These are phyloP conservation scores for Penicillium arizonense DNA, from an alignment of 495 filamentous ascomycete species.

Conservation along the genomic window DNA sequence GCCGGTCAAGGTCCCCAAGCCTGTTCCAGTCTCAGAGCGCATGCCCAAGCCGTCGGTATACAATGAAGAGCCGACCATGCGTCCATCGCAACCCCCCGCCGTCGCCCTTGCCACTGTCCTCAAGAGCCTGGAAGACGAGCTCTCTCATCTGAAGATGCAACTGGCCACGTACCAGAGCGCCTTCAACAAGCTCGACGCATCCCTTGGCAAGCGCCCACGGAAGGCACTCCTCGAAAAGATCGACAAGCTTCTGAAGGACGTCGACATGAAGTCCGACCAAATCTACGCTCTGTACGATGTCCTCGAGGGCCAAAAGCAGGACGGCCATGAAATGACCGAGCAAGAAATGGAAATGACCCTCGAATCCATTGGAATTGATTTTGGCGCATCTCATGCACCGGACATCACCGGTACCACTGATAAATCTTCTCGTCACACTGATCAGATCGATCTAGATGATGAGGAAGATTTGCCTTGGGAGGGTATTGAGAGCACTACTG, in stretches of 20 bases:
- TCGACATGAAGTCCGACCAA: constrained; percentile 81
- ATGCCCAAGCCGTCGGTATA: constrained; percentile 47
- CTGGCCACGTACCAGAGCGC: constrained; percentile 53
- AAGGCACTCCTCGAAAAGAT: constrained; percentile 64
- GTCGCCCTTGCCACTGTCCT: constrained; percentile 76
- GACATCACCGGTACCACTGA: constrained; percentile 38
- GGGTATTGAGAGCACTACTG: constrained; percentile 51
- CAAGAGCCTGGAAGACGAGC: constrained; percentile 78
- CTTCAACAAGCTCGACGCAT: constrained; percentile 69
- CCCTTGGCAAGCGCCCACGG: constrained; percentile 65
- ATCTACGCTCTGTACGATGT: constrained; percentile 90
- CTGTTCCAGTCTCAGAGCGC: constrained; percentile 69
- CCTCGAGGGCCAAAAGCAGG: constrained; percentile 73
- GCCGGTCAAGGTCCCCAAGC: constrained; percentile 61
- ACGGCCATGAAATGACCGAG: constrained; percentile 62
- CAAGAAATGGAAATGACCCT: constrained; percentile 69
- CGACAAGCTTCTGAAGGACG: constrained; percentile 57
- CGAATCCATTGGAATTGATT: constrained; percentile 53
- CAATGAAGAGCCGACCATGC: constrained; percentile 72
- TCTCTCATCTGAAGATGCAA: constrained; percentile 73
- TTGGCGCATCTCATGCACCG: constrained; percentile 16
- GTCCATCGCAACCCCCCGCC: constrained; percentile 72
- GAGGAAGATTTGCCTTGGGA: constrained; percentile 51
- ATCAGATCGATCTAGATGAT: constrained; percentile 33
- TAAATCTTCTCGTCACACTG: constrained; percentile 26